Evolutionary conservation across 2,329 filamentous ascomycete genomes (phyloP), one percentile per base, ranked within the genome.

Genomic region (Rutstroemia sp.): DNA sequence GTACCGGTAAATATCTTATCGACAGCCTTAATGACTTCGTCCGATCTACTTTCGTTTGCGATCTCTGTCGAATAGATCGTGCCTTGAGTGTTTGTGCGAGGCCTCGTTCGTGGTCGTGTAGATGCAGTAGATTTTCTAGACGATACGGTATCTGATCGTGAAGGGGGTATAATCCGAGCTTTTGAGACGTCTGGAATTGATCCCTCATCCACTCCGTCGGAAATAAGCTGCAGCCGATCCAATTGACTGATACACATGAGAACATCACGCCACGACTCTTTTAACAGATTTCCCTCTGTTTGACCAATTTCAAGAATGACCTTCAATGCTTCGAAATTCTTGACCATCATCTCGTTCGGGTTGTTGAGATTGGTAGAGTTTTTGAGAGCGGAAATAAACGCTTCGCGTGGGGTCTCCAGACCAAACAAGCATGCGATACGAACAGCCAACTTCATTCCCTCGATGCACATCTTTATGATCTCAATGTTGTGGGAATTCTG

Each of bases 1-100:
- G 94, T 97, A 68, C 95, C 96, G 48, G 91, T 95, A 69, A 99
- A 99, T 65, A 99, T 97, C 40, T 90, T 83, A 71, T 99, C 95
- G 4, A 99, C 92, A 25, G 88, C 87, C 65, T 92, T 89, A 64
- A 97, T 84, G 65, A 96, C 91, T 61, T 96, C 92, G 58, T 95
- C 89, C 0, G 92, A 96, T 49, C 92, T 85, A 67, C 89, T 92
- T 70, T 97, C 92, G 58, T 92, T 83, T 0, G 92, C 95, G 63
- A 97, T 90, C 61, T 96, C 92, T 42, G 81, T 75, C 1, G 83
- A 85, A 63, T 87, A 85, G 23, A 61, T 65, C n/a, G 64, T 66
- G 49, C 59, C 55, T 73, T 74, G 46, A 73, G 73, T 65, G 72
- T 73, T 63, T 74, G 83, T 73, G 57, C 80, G 71, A 66, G 80